Base-by-base conservation (phyloP, 768 basidiomycete species). In the Hortiboletus campestris region DNA sequence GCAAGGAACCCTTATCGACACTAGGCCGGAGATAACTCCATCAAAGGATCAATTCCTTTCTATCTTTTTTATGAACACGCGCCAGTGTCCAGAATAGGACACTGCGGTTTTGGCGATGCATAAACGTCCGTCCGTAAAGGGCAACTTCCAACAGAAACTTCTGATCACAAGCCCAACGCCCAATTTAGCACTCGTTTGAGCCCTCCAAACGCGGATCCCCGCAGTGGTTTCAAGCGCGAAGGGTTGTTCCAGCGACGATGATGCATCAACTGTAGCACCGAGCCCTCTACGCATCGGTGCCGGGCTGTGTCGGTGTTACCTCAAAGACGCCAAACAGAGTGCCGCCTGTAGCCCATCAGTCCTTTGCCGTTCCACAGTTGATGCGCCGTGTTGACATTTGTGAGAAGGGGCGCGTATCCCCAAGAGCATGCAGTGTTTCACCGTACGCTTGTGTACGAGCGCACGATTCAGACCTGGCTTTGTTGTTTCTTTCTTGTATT, bases 71-170 rank as follows among this genome's bases (percentile, higher is more conserved):
- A 51, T 29, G 40, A 49, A 54, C 58, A 63, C 47, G 63, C 54
- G 53, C 51, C 49, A n/a, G 32, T 19, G 31, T 25, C 56, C 53
- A 3, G 43, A 67, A 55, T 42, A 20, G 59, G 56, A 29, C 19
- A 46, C 17, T 29, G 28, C 22, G 53, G 56, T 45, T 28, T 19
- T 50, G 48, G 50, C 22, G 20, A 44, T 45, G 46, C 43, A 69
- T 60, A 65, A 66, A 67, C 51, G 38, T 46, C 34, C 43, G 14
- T 43, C 57, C 35, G 19, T 6, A 68, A 58, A 22, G 35, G 63
- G 64, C 44, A 66, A 0, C 49, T 72, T 69, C 69, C 59, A 72
- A 63, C 60, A 60, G 69, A 71, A 69, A 51, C 51, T 51, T 72
- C 69, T 70, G 70, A 55, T 39, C 6, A 19, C n/a, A 4, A 19